Evolutionary conservation across 768 basidiomycete genomes (phyloP), one percentile per base, ranked within the genome.

Genomic region (Xanthoconium stramineum): DNA sequence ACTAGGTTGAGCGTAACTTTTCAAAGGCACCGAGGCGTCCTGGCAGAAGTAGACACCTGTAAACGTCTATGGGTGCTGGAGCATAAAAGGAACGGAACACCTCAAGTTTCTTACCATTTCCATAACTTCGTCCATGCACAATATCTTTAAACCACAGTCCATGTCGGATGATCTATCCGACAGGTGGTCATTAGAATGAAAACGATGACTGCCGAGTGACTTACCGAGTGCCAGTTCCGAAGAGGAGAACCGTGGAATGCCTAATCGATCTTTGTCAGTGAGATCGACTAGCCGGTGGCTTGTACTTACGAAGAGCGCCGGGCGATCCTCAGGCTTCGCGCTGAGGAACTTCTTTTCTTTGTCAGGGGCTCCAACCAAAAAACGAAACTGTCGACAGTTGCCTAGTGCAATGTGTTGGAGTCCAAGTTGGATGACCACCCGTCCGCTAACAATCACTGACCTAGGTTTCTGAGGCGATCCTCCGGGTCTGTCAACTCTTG

Each of bases 291-390:
- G 38, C 4, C 2, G 28, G 44, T 14, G 5, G 17, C 19, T 19
- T 28, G 28, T 36, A 58, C 57, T 44, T 33, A 50, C 53, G 45
- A 56, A 65, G n/a, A 59, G 24, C 8, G 56, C 33, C 11, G 46
- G 19, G 55, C 80, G 85, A 38, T 63, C 1, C 6, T 42, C 47
- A 58, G 8, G 82, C 79, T 84, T 65, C 7, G 80, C 81, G 6
- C 63, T 63, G 40, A 77, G 73, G 64, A 86, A 86, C 57, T 82
- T 83, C 15, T 84, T 84, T 67, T 89, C 88, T 10, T 85, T 85
- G 59, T 85, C 83, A 5, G 88, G 87, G 1, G 84, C 79, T 6
- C 87, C 88, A 12, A 87, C 86, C 52, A 82, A 83, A 67, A 90
- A 82, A 24, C 83, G 76, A 66, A 87, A 89, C 58, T 90, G 88